Evolutionary conservation across 148 eudicot species (phyloP).

Genomic region (Camellia sinensis): DNA sequence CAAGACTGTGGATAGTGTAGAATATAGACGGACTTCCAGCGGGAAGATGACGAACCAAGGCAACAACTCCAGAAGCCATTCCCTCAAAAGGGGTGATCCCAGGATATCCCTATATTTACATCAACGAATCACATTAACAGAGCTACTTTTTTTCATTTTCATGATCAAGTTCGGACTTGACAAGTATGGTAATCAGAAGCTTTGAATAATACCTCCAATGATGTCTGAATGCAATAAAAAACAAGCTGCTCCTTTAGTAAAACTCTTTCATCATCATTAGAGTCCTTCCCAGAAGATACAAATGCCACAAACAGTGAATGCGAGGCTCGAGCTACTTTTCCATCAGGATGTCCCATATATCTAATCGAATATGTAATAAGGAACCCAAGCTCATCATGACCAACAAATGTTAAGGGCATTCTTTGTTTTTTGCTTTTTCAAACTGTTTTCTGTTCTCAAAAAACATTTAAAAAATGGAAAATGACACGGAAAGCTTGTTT

Average conservation of each 20-base stretch:
- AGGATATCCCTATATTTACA: slow-evolving; percentile 61
- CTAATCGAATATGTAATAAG: slow-evolving; percentile 48
- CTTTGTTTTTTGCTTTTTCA: too few relatives aligned
- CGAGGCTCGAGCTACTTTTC: slow-evolving; percentile 81
- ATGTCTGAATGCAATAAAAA: slow-evolving; percentile 80
- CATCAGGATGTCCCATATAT: slow-evolving; percentile 85
- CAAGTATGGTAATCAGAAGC: slow-evolving; percentile 1
- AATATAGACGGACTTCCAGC: slow-evolving; percentile 85
- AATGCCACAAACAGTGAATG: slow-evolving; percentile 79
- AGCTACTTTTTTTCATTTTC: neutral
- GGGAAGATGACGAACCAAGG: slow-evolving; percentile 84
- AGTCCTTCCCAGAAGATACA: slow-evolving; percentile 70
- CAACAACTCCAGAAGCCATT: slow-evolving; percentile 85
- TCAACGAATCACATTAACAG: neutral
- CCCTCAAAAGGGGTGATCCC: slow-evolving; percentile 87
- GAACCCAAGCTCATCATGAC: slow-evolving; percentile 25
- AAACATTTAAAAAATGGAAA: too few relatives aligned
- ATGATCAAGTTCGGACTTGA: neutral
- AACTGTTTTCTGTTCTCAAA: too few relatives aligned
- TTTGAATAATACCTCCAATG: slow-evolving; percentile 63
- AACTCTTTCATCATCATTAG: slow-evolving; percentile 52
- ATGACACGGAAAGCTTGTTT: too few relatives aligned
- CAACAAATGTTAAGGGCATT: neutral
- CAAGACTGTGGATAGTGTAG: slow-evolving; percentile 69
- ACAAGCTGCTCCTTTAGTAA: slow-evolving; percentile 87